Percentiles rank a stretch among this genome's conserved stretches.
These are phyloP conservation scores for Avena sativa DNA, from an alignment of 176 grass and related monocot genomes.

Conservation along the genomic window DNA sequence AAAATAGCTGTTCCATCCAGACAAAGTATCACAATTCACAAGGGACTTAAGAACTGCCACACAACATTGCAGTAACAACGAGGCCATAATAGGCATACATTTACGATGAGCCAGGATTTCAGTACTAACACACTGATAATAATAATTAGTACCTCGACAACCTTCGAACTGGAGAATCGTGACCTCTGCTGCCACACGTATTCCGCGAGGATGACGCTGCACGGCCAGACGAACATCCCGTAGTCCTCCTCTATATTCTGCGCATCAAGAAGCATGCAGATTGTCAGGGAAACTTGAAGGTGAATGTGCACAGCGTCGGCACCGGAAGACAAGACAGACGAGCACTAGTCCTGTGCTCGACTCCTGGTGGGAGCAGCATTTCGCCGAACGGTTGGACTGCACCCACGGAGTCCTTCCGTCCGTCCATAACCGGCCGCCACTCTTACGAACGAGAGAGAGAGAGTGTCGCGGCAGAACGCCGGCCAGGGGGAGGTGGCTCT, in stretches of 20 bases:
- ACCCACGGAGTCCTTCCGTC: background rate
- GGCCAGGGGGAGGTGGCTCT: background rate
- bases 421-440: too few relatives aligned
- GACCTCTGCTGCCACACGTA: slow-evolving; percentile 81
- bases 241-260: slow-evolving; percentile 88
- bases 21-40: background rate
- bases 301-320: too few relatives aligned
- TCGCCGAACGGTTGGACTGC: background rate
- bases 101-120: background rate
- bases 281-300: background rate
- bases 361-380: slow-evolving; percentile 8
- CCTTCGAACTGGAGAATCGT: slow-evolving; percentile 53
- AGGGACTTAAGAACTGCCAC: background rate
- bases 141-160: slow-evolving; percentile 58
- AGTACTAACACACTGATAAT: background rate
- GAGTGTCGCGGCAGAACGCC: background rate
- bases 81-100: background rate
- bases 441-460: background rate
- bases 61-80: background rate
- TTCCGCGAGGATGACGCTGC: slow-evolving; percentile 78
- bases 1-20: background rate
- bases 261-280: background rate
- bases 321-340: background rate
- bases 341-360: background rate
- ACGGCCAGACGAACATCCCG: slow-evolving; percentile 93